Evolutionary conservation across 176 grass and related monocot genomes (phyloP), one percentile per base, ranked within the genome.

Genomic region (Carex pumila): DNA sequence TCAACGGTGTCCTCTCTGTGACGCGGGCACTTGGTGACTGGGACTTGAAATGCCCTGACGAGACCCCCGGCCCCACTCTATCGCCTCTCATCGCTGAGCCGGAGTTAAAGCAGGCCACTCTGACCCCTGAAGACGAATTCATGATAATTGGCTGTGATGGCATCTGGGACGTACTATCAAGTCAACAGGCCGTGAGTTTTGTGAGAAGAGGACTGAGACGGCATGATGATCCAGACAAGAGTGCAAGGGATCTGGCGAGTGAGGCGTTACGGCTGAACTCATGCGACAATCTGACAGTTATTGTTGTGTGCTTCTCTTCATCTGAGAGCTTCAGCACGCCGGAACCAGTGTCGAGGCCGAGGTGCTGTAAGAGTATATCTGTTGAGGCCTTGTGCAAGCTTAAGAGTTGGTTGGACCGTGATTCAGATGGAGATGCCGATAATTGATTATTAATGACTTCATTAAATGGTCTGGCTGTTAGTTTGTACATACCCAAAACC

Each of bases 21-120:
- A 90, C 93, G 4, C 85, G 96, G 25, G 93, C 96, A 63, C 62
- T 98, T 2, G 96, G 96, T 3, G 96, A 98, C 63, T 98, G 93
- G 96, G 96, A 98, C 54, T 49, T 98, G 86, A 98, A 98, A 64
- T 72, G 85, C 62, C 90, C 92, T 2, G 50, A 55, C 59, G 85
- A 87, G 49, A 87, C 85, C 1, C 12, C 29, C 1, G 6, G 2
- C 37, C 4, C 55, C 39, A 7, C 79, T n/a, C 61, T 13, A 1
- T 98, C 96, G 1, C 96, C 96, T 0, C 91, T 98, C 1, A 93
- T 93, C 3, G 89, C 96, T 0, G 91, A 98, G 29, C 96, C 96
- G 1, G 96, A 98, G 75, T 90, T 98, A 77, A 79, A 37, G 7
- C 90, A 90, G 12, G 50, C 86, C 0, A 72, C 85, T 18, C 86